Evolutionary conservation across 768 basidiomycete genomes (phyloP), one percentile per base, ranked within the genome.

Genomic region (Serendipita indica): DNA sequence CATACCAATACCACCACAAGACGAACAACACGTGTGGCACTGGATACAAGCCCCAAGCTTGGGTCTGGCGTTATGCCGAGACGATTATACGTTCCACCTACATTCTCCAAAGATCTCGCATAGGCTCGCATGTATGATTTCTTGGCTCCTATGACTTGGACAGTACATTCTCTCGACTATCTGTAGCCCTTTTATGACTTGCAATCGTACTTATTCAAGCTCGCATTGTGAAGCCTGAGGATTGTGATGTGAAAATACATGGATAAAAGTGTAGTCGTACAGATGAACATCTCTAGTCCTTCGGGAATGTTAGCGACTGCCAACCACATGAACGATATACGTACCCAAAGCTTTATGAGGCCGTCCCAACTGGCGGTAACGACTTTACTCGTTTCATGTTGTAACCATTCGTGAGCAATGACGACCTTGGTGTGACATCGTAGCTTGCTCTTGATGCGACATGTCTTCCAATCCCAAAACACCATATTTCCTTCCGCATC

Each of bases 391-490:
- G 86, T 83, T 69, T 99, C 96, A 68, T 99, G 93, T 57, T 94
- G 96, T 60, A 99, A 72, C 96, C 96, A 99, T 67, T 89, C 89
- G 67, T 99, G 96, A 20, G 90, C 81, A 65, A 99, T 97, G 57
- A 98, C 89, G n/a, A 96, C 94, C 72, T 97, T 91, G 12, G 79
- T 82, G 69, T 98, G 96, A 2, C 89, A 90, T 63, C 82, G 81
- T 58, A 98, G 71, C 35, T 89, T 76, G 58, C 86, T 90, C 73
- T 93, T 89, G 70, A 98, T 92, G 62, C 89, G 82, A 1, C 92
- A 89, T n/a, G 85, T 93, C 73, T 96, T 98, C 89, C 90, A 99
- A 70, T 98, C 96, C 96, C 96, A 99, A 71, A 97, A 94, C 2
- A 97, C 87, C 39, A 99, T 77, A 69, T 96, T 92, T 6, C 96